Evolutionary conservation across 495 filamentous ascomycete genomes (phyloP), one percentile per base, ranked within the genome.

Genomic region (Daldinia loculata): DNA sequence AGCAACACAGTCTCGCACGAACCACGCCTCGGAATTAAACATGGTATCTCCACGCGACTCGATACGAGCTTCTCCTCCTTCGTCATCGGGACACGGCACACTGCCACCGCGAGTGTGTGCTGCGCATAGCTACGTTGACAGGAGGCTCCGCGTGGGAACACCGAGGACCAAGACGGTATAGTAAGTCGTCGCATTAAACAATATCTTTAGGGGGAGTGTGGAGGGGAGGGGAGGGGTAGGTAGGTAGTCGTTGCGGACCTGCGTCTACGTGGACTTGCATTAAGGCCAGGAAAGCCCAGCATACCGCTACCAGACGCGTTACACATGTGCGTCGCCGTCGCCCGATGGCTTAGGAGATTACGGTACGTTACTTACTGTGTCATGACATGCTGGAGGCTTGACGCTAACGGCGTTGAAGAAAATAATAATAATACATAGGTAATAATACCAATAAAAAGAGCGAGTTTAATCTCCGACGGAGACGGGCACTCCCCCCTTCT

Each of bases 401-500:
- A 36, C 64, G 30, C 65, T 36, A 38, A 26, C 4, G 34, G 50
- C 26, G 7, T 27, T 39, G n/a, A 36, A 48, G 30, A 36, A 56
- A 19, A 66, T 12, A 24, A 30, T 48, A 48, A 22, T 5, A 48
- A 22, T 24, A 48, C n/a, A 45, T 8, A 11, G 0, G 24, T 45
- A 19, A 11, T 24, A 48, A 48, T 11, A 22, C 8, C 6, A 53
- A 53, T 6, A 55, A 43, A 15, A 45, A 32, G 4, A n/a, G 34
- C n/a, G 34, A 57, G 29, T 19, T 59, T 64, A 56, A 71, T 67
- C 45, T 72, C 69, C 63, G 63, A 72, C 52, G 69, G 53, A 36
- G 53, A 48, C 63, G 59, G 63, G 52, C 32, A 41, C 58, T 48
- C 26, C 26, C 38, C 34, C 43, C 27, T 48, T 34, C 60, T 39